These are phyloP conservation scores for Ceratocystis cacaofunesta DNA, from an alignment of 2,329 filamentous ascomycete species.

Conservation along the genomic window DNA sequence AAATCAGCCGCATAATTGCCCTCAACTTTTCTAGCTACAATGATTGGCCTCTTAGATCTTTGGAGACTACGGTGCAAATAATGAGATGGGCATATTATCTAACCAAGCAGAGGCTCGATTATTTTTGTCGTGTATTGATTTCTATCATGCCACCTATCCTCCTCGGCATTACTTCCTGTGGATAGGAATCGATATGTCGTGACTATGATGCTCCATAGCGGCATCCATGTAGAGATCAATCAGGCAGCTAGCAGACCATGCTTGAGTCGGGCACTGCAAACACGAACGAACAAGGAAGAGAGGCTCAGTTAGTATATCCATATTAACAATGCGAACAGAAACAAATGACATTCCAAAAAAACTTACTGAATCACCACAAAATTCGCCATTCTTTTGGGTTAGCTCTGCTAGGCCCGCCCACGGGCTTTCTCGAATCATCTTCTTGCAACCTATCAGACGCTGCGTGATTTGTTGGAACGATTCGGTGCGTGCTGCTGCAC, in stretches of 20 bases:
- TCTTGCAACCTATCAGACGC: conserved; percentile 68
- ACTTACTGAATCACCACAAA: conserved; percentile 76
- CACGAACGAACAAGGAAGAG: neutral
- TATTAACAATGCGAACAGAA: conserved; percentile 16
- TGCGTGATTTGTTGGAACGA: conserved; percentile 89
- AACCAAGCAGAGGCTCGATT: neutral
- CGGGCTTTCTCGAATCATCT: conserved; percentile 60
- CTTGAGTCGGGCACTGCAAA: conserved; percentile 71
- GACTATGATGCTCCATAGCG: conserved; percentile 33
- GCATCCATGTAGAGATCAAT: conserved; percentile 96
- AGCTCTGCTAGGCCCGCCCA: conserved; percentile 91
- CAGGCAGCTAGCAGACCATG: conserved; percentile 89
- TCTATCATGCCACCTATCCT: neutral
- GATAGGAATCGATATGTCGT: neutral
- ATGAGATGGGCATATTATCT: no score
- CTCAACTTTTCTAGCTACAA: no score
- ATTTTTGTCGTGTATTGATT: neutral
- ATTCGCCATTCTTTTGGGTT: conserved; percentile 75
- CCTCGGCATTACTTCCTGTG: conserved; percentile 3
- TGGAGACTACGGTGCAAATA: no score
- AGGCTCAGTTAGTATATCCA: neutral
- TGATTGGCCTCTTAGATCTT: no score
- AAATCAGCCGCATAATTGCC: neutral
- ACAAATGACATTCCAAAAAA: conserved; percentile 13
- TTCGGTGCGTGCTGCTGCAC: conserved; percentile 42